Base-by-base conservation (phyloP, 306 rosid species). In the Biancaea sappan region DNA sequence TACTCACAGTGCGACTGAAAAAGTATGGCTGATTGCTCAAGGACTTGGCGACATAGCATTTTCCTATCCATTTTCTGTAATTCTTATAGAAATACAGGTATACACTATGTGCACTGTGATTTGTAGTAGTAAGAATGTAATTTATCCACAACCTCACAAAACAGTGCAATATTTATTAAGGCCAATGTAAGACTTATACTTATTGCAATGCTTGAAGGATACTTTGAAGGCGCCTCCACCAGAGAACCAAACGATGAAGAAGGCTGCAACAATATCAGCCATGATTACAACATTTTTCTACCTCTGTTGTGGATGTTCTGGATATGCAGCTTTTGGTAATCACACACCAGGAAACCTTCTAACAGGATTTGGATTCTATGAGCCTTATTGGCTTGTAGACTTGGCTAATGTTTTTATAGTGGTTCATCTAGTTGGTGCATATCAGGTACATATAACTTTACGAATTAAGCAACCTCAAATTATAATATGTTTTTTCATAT, bases 51-150 rank as follows among this genome's bases (percentile, higher is more conserved):
- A 91, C 80, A 87, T 91, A 78, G 97, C 96, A 70, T 93, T 89
- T 79, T 85, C 98, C 18, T 93, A 86, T 73, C 98, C 98, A 47
- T 91, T 86, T 78, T 60, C 98, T n/a, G 80, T 91, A 16, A 93
- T 93, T 84, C 88, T 93, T 73, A 84, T 93, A 24, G 96, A 93
- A 81, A 88, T 93, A 64, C 96, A 93, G 93, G 98, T 93, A 80
- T 56, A 29, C 8, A 76, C 7, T 37, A 37, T 37, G 12, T 37
- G 5, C 29, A 51, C 11, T 54, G 34, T 54, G 59, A 46, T 53
- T 29, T 63, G 14, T 26, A 38, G 21, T 77, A 28, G 48, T 12
- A 21, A 64, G 40, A 72, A 43, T 61, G 5, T 43, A 66, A 60
- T 59, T 71, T 74, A 1, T 14, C 51, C 40, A 73, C 51, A 32